Conservation (phyloP, 345 rosid genomes). For the Pugionium cornutum region DNA sequence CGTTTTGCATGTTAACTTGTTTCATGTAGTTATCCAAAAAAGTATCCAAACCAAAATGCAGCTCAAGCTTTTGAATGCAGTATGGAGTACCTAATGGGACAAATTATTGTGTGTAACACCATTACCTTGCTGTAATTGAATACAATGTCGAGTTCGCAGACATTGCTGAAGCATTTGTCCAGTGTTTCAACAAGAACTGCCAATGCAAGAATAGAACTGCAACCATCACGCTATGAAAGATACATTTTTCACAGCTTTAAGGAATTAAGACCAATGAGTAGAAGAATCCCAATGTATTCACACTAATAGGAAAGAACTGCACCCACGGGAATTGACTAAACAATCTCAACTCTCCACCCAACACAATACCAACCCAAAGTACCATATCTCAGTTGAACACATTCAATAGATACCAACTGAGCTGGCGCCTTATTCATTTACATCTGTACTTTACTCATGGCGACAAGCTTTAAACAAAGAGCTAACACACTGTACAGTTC, state of each 20-base stretch:
- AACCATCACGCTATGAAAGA: slow-evolving; percentile 22
- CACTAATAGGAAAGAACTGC: not conserved
- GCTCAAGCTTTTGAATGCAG: not conserved
- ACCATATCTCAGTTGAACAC: not conserved
- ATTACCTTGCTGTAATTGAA: slow-evolving; percentile 87
- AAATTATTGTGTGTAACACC: not conserved
- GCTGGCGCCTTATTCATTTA: not conserved
- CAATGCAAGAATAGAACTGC: slow-evolving; percentile 34
- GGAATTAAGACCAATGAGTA: not conserved
- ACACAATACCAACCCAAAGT: slow-evolving; percentile 15
- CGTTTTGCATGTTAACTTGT: not conserved
- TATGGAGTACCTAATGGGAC: not conserved
- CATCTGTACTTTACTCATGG: not conserved
- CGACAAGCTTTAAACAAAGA: not conserved
- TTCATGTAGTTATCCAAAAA: not conserved
- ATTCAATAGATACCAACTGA: not conserved
- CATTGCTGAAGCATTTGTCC: slow-evolving; percentile 98
- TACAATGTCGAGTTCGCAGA: slow-evolving; percentile 86
- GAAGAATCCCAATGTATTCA: not conserved
- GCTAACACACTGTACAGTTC: slow-evolving; percentile 3
- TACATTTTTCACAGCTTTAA: not conserved
- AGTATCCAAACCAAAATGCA: not conserved
- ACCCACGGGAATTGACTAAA: not conserved
- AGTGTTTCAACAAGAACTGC: slow-evolving; percentile 94
- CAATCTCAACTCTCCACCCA: not conserved